Percentiles rank a stretch among this genome's conserved stretches.
These are phyloP conservation scores for Psilocybe sp. DNA, from an alignment of 768 basidiomycete species.

Conservation along the genomic window DNA sequence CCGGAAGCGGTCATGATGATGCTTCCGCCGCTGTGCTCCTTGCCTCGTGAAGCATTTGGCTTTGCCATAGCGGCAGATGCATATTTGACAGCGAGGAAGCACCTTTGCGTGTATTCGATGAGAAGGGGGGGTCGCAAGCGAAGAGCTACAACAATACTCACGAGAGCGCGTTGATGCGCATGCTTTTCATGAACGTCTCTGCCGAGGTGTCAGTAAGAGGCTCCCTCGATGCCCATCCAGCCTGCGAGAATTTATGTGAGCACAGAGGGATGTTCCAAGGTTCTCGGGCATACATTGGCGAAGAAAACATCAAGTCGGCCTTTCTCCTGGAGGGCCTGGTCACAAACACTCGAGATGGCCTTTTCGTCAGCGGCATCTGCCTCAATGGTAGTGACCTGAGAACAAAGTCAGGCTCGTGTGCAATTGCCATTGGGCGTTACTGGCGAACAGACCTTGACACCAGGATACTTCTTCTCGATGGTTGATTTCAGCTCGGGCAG, in stretches of 20 bases:
- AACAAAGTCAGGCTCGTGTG: not conserved
- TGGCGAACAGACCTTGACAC: conserved; percentile 61
- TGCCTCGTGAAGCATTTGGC: conserved; percentile 63
- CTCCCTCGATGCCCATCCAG: conserved; percentile 53
- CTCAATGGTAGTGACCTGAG: conserved; percentile 72
- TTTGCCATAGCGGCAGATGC: conserved; percentile 80
- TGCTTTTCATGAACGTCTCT: conserved; percentile 68
- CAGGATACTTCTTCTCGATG: conserved; percentile 65
- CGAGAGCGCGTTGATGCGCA: conserved; percentile 74
- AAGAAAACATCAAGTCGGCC: conserved; percentile 92
- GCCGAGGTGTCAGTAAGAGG: conserved; percentile 52
- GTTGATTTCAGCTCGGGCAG: conserved; percentile 69
- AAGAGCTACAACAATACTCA: conserved; percentile 20
- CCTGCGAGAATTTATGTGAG: conserved; percentile 37
- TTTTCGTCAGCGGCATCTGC: conserved; percentile 83
- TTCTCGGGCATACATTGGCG: conserved; percentile 68
- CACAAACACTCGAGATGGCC: conserved; percentile 65
- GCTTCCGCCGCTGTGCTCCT: conserved; percentile 69
- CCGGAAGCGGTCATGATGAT: conserved; percentile 87
- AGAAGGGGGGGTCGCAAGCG: not conserved
- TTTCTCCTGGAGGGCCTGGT: conserved; percentile 73
- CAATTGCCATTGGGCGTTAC: not conserved
- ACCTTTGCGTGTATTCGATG: conserved; percentile 40
- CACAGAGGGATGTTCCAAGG: not conserved
- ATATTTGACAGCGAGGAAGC: conserved; percentile 87